Conservation (phyloP, 1,284 basidiomycete genomes). For the Melanopsichium pennsylvanicum region DNA sequence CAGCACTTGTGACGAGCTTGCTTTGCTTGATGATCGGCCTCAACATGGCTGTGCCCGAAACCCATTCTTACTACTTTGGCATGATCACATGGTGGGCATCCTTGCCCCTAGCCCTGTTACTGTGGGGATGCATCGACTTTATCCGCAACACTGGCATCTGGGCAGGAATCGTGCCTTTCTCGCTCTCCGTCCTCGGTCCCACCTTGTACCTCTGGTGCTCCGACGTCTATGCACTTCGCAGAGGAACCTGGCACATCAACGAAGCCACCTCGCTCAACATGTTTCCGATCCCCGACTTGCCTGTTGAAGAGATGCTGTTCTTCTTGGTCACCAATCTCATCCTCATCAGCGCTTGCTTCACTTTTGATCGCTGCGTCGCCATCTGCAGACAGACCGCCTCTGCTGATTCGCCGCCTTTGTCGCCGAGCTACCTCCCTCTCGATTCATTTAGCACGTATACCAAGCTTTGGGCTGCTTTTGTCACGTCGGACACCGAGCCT, state of each 20-base stretch:
- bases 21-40: slow-evolving; percentile 17
- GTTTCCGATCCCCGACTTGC: slow-evolving; percentile 57
- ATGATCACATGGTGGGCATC: slow-evolving; percentile 61
- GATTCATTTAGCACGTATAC: slow-evolving; percentile 15
- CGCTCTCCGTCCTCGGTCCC: slow-evolving; percentile 30
- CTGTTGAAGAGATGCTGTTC: slow-evolving; percentile 61
- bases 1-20: slow-evolving; percentile 5
- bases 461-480: slow-evolving; percentile 49
- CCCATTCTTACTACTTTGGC: slow-evolving; percentile 53
- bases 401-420: slow-evolving; percentile 19
- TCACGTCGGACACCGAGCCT: slow-evolving; percentile 15
- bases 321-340: slow-evolving; percentile 62
- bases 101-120: slow-evolving; percentile 49
- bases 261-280: slow-evolving; percentile 52
- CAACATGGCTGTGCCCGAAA: slow-evolving; percentile 17
- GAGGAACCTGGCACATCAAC: slow-evolving; percentile 61
- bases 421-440: slow-evolving; percentile 51
- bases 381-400: slow-evolving; percentile 28
- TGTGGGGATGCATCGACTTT: slow-evolving; percentile 49
- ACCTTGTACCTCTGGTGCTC: slow-evolving; percentile 51
- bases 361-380: slow-evolving; percentile 59
- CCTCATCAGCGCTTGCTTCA: slow-evolving; percentile 57
- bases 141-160: slow-evolving; percentile 30
- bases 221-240: slow-evolving; percentile 53
- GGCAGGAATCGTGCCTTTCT: slow-evolving; percentile 14